Percentiles rank a stretch among this genome's conserved stretches.
Evolutionary conservation across 2,329 filamentous ascomycete genomes (phyloP).

Genomic region (Alternaria sp.): DNA sequence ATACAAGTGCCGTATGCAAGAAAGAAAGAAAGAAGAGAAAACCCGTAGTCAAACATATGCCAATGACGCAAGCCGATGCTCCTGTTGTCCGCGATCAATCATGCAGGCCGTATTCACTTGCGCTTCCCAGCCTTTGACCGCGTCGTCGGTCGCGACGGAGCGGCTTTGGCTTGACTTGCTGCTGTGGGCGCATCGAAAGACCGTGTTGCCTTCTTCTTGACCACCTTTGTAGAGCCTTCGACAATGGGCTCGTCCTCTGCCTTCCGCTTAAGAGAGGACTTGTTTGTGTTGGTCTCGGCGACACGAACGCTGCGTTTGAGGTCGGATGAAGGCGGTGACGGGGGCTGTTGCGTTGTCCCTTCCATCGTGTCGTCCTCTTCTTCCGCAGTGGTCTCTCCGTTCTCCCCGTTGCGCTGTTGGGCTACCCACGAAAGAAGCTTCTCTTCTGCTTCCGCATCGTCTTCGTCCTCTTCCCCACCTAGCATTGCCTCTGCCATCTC

Average conservation of each 20-base stretch:
- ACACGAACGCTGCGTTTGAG: constrained; percentile 20
- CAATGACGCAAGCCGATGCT: not conserved
- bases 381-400: not conserved
- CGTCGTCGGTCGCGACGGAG: constrained; percentile 23
- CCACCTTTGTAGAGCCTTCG: constrained; percentile 18
- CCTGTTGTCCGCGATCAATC: not conserved
- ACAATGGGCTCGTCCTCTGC: constrained; percentile 21
- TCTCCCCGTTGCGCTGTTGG: constrained; percentile 29
- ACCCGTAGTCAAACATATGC: not conserved
- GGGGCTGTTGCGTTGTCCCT: constrained; percentile 15
- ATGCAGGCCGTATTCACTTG: not conserved
- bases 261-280: constrained; percentile 43
- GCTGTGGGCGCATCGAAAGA: constrained; percentile 47
- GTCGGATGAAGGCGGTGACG: constrained; percentile 32
- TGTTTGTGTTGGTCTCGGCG: constrained; percentile 6
- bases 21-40: not conserved
- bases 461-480: constrained; percentile 40
- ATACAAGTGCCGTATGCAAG: not conserved
- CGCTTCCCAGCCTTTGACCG: not conserved
- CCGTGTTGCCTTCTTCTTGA: constrained; percentile 39
- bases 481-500: constrained; percentile 53
- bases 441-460: constrained; percentile 35
- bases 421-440: constrained; percentile 42
- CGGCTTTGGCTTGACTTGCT: constrained; percentile 39
- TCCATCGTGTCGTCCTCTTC: constrained; percentile 14